These are phyloP conservation scores for Fusarium chlamydosporum DNA, from an alignment of 2,329 filamentous ascomycete species.

Conservation along the genomic window DNA sequence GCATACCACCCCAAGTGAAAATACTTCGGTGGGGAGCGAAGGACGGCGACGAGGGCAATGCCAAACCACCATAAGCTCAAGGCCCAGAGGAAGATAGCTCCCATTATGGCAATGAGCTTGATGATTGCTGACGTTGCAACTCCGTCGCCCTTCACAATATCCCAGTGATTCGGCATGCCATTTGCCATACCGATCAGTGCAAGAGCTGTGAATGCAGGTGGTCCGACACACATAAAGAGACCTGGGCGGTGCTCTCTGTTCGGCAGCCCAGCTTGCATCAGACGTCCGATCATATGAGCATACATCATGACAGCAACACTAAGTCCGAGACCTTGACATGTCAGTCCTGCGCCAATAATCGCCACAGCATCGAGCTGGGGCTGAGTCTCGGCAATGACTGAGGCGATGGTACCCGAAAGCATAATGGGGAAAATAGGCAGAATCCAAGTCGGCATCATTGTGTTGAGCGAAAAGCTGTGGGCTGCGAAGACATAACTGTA, in stretches of 20 bases:
- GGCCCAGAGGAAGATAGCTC: conserved; percentile 74
- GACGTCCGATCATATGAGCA: conserved; percentile 75
- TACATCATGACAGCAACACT: conserved; percentile 79
- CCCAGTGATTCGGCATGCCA: conserved; percentile 59
- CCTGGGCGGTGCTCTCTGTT: conserved; percentile 72
- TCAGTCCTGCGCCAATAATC: conserved; percentile 75
- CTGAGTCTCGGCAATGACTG: conserved; percentile 73
- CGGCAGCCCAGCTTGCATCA: conserved; percentile 76
- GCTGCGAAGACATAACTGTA: conserved; percentile 76
- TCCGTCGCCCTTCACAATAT: conserved; percentile 58
- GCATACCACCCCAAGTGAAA: conserved; percentile 76
- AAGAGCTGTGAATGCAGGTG: conserved; percentile 77
- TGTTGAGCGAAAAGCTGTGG: conserved; percentile 70
- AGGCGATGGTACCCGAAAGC: conserved; percentile 78
- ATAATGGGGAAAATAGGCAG: conserved; percentile 82
- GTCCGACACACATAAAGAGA: conserved; percentile 81
- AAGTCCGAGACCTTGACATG: conserved; percentile 78
- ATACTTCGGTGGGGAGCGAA: conserved; percentile 59
- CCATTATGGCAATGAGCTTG: conserved; percentile 61
- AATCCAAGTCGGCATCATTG: conserved; percentile 81
- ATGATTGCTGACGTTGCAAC: conserved; percentile 59
- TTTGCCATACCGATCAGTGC: conserved; percentile 76
- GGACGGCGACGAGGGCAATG: conserved; percentile 54
- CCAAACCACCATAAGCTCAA: conserved; percentile 71
- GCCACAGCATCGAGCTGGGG: conserved; percentile 69